Conservation (phyloP, 495 filamentous ascomycete species). For the Penicillium salamii region DNA sequence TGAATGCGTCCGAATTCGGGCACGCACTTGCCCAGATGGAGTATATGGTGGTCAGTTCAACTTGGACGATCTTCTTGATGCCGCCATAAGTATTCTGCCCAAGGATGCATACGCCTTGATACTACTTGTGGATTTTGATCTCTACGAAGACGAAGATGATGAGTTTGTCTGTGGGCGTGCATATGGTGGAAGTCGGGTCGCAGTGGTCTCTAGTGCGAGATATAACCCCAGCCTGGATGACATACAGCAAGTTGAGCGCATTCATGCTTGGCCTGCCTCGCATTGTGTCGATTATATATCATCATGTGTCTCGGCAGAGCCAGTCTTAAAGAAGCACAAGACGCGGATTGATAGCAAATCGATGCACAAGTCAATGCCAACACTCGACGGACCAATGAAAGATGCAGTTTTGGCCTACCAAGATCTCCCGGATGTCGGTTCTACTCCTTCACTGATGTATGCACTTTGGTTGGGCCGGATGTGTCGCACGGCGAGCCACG, state of each 20-base stretch:
- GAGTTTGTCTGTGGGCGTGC: slow-evolving; percentile 66
- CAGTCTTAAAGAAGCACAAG: background rate
- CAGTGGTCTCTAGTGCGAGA: slow-evolving; percentile 57
- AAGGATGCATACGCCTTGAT: slow-evolving; percentile 58
- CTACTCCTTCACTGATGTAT: background rate
- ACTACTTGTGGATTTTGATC: slow-evolving; percentile 57
- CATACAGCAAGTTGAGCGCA: slow-evolving; percentile 39
- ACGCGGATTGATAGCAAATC: background rate
- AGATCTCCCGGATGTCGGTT: background rate
- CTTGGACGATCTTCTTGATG: slow-evolving; percentile 63
- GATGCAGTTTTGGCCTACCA: slow-evolving; percentile 8
- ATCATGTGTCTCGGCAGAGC: slow-evolving; percentile 2
- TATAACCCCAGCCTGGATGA: slow-evolving; percentile 56
- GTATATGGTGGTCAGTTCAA: slow-evolving; percentile 55
- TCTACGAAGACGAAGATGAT: slow-evolving; percentile 66
- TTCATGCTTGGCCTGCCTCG: slow-evolving; percentile 61
- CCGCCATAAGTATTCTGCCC: slow-evolving; percentile 52
- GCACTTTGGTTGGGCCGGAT: slow-evolving; percentile 55
- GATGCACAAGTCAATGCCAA: background rate
- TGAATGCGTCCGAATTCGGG: slow-evolving; percentile 51
- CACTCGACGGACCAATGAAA: background rate
- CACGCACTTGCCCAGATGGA: slow-evolving; percentile 46
- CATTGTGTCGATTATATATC: slow-evolving; percentile 56
- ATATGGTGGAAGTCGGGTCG: slow-evolving; percentile 60
- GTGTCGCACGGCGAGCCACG: slow-evolving; percentile 58